Conservation (phyloP, 2,329 filamentous ascomycete species). For the Colletotrichum nymphaeae region DNA sequence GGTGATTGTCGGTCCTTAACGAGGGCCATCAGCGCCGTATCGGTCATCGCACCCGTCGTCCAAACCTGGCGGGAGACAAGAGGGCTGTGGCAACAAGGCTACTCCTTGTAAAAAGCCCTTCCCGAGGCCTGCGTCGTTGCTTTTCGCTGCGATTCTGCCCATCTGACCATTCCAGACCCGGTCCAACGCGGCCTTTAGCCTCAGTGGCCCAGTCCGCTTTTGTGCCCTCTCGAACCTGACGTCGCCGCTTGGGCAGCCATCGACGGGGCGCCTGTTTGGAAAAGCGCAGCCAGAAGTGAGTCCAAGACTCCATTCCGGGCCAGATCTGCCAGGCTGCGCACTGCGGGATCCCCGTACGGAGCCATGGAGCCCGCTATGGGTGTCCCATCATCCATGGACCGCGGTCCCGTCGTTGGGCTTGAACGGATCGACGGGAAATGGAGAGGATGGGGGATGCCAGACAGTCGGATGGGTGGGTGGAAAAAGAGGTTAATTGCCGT, state of each 20-base stretch:
- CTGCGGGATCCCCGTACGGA: background rate
- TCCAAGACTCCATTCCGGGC: background rate
- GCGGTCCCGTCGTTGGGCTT: constrained; percentile 27
- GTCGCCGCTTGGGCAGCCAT: constrained; percentile 36
- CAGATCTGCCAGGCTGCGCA: background rate
- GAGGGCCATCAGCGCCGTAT: constrained; percentile 19
- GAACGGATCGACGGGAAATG: constrained; percentile 29
- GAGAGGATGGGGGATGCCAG: constrained; percentile 21
- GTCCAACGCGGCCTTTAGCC: constrained; percentile 20
- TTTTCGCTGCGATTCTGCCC: constrained; percentile 30
- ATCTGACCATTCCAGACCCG: constrained; percentile 25
- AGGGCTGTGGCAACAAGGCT: constrained; percentile 27
- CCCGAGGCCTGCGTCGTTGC: constrained; percentile 20
- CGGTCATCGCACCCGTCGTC: background rate
- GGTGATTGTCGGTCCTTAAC: constrained; percentile 15
- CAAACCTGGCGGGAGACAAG: background rate
- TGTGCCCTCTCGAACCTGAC: constrained; percentile 28
- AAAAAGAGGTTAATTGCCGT: constrained; percentile 16
- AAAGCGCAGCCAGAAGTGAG: background rate
- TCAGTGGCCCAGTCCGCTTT: constrained; percentile 13
- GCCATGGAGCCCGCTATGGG: background rate
- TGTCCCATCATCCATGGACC: background rate
- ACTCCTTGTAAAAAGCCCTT: constrained; percentile 21
- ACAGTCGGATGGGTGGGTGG: constrained; percentile 8
- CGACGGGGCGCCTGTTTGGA: constrained; percentile 1